Evolutionary conservation across 257 asterid species (phyloP), one percentile per base, ranked within the genome.

Genomic region (Ilex asprella): DNA sequence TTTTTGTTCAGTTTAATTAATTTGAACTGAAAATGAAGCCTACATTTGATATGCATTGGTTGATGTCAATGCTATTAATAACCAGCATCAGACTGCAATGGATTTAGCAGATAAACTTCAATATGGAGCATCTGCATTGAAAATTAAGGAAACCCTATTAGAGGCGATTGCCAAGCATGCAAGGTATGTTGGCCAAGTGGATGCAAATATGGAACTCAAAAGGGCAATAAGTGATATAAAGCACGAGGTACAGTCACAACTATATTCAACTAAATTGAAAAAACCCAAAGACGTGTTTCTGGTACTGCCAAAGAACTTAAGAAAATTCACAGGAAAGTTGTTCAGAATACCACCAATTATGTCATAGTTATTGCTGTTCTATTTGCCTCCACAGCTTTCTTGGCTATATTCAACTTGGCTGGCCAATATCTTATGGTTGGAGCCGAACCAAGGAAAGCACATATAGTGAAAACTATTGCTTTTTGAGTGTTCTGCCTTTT

Each of bases 231-330:
- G 99, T 66, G 99, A 93, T 76, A 93, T 93, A 63, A 89, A 79
- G 70, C 94, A 93, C 27, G 99, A 93, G 72, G 99, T 93, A 27
- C 94, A 87, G 21, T 86, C 96, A 71, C 99, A 93, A 63, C 89
- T 89, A 72, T 85, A 51, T n/a, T n/a, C n/a, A n/a, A n/a, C n/a
- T 96, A 93, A 66, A 89, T 85, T 16, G 97, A 89, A 76, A 87
- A 82, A 70, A 93, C 99, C 15, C 96, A 81, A 49, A 73, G 89
- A 66, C 83, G 97, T 16, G 99, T 93, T 55, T 89, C 95, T 0
- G 96, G 97, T 51, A 93, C 89, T 2, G 97, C 99, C 56, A 93
- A 93, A 72, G 97, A 89, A 70, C 89, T 93, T n/a, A 86, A 81
- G 71, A 93, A 93, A 70, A 89, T 93, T 30, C 99, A 93, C 73